A percentile compares a stretch with the other conserved stretches of the same genome.
Evolutionary conservation across 2,329 filamentous ascomycete species (phyloP).

Genomic region (Arthrobotrys sinensis): DNA sequence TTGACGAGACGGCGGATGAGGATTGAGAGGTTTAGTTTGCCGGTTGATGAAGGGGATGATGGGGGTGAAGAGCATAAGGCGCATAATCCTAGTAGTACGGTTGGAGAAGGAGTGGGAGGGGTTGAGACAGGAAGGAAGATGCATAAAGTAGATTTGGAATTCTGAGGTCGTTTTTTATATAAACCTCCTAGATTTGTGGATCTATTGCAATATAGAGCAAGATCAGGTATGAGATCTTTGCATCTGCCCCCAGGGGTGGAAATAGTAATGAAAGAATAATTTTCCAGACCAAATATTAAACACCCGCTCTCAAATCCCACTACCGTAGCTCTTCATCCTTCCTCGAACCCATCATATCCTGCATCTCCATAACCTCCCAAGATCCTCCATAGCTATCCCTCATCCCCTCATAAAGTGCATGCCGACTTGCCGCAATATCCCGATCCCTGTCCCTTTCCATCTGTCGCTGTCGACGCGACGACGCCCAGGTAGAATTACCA

Average conservation of each 20-base stretch:
- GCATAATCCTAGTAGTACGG: constrained; percentile 71
- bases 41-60: constrained; percentile 83
- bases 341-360: constrained; percentile 55
- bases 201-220: too few relatives aligned
- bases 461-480: constrained; percentile 62
- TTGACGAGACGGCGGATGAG: constrained; percentile 86
- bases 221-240: background rate
- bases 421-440: constrained; percentile 57
- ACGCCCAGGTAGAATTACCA: constrained; percentile 28
- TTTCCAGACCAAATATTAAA: background rate
- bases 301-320: background rate
- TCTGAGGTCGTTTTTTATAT: constrained; percentile 69
- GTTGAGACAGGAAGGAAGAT: constrained; percentile 67
- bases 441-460: constrained; percentile 48
- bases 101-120: constrained; percentile 68
- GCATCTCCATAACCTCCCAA: constrained; percentile 65
- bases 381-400: constrained; percentile 65
- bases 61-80: constrained; percentile 68
- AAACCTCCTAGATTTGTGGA: background rate
- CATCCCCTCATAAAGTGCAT: constrained; percentile 65
- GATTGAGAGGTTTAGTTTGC: constrained; percentile 89
- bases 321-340: constrained; percentile 63
- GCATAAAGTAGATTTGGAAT: constrained; percentile 81
- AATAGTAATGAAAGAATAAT: too few relatives aligned
- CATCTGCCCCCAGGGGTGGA: background rate